Evolutionary conservation across 225 moss, liverwort and hornwort species (phyloP).

Genomic region (Ulota crispa): DNA sequence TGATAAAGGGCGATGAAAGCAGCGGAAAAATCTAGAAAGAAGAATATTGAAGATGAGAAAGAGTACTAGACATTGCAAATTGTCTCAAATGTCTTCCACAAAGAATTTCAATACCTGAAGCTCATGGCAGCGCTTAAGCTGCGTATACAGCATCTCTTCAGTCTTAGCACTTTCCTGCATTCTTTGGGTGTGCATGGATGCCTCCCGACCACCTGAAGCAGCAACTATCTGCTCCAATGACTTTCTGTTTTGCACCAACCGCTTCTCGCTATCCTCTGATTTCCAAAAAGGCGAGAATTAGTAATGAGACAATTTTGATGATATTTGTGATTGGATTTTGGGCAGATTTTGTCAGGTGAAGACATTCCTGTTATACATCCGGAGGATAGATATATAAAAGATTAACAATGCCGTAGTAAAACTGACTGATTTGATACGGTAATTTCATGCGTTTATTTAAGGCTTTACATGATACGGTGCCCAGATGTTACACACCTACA

Average conservation of each 20-base stretch:
- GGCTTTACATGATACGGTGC: neutral
- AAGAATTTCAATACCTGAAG: slow-evolving; percentile 67
- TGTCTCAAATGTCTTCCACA: neutral
- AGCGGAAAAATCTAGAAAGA: neutral
- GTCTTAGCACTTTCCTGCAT: slow-evolving; percentile 70
- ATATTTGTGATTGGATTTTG: too few species aligned
- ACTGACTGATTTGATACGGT: neutral
- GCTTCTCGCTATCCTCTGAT: slow-evolving; percentile 69
- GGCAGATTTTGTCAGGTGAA: neutral
- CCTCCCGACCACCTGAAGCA: slow-evolving; percentile 80
- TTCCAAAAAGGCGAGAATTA: slow-evolving; percentile 31
- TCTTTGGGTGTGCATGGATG: slow-evolving; percentile 71
- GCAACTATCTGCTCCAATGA: slow-evolving; percentile 77
- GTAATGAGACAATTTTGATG: neutral
- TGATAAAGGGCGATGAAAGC: neutral
- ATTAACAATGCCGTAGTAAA: neutral
- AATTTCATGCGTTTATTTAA: neutral
- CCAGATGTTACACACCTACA: slow-evolving; percentile 53
- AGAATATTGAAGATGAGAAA: neutral
- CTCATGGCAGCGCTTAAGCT: slow-evolving; percentile 74
- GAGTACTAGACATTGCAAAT: neutral
- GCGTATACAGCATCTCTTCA: slow-evolving; percentile 68
- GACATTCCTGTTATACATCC: neutral
- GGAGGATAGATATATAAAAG: neutral
- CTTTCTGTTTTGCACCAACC: slow-evolving; percentile 51